A percentile compares a stretch with the other conserved stretches of the same genome.
phyloP scores from a whole-genome alignment of 1,284 basidiomycete genomes.

The Rugosomyces carneus region DNA sequence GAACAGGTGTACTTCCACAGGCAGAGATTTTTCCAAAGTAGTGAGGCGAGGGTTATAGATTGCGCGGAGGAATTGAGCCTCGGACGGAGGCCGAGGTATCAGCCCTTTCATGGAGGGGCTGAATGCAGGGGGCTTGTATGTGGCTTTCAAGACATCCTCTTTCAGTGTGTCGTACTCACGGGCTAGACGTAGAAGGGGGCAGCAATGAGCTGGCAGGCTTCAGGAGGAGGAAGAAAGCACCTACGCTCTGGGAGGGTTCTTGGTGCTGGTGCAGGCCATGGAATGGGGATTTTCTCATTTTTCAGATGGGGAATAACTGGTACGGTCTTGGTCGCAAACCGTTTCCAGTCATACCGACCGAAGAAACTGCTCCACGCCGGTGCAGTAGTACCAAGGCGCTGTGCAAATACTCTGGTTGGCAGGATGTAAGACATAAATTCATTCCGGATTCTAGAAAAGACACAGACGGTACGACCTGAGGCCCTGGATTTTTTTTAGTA shows the following conservation, averaged over 20 bases:
- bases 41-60: conserved; percentile 41
- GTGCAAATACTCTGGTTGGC: conserved; percentile 61
- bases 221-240: conserved; percentile 17
- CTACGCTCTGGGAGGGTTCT: conserved; percentile 43
- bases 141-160: conserved; percentile 55
- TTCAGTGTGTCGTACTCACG: conserved; percentile 52
- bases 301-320: conserved; percentile 48
- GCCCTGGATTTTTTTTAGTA: conserved; percentile 35
- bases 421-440: background rate
- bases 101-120: conserved; percentile 29
- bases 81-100: conserved; percentile 39
- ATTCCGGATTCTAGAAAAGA: conserved; percentile 3
- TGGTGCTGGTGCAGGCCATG: conserved; percentile 57
- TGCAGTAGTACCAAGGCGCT: conserved; percentile 53
- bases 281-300: conserved; percentile 42
- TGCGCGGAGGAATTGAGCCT: conserved; percentile 53
- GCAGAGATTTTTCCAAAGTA: conserved; percentile 42
- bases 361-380: conserved; percentile 50
- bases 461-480: conserved; percentile 41
- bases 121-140: conserved; percentile 58
- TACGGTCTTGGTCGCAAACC: conserved; percentile 57
- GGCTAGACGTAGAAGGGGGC: conserved; percentile 31
- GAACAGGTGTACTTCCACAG: conserved; percentile 58
- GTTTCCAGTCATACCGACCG: conserved; percentile 55
- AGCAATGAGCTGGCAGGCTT: conserved; percentile 1